A percentile compares a stretch with the other conserved stretches of the same genome.
phyloP scores from a whole-genome alignment of 2,329 filamentous ascomycete species.

The Alternaria gansuensis region DNA sequence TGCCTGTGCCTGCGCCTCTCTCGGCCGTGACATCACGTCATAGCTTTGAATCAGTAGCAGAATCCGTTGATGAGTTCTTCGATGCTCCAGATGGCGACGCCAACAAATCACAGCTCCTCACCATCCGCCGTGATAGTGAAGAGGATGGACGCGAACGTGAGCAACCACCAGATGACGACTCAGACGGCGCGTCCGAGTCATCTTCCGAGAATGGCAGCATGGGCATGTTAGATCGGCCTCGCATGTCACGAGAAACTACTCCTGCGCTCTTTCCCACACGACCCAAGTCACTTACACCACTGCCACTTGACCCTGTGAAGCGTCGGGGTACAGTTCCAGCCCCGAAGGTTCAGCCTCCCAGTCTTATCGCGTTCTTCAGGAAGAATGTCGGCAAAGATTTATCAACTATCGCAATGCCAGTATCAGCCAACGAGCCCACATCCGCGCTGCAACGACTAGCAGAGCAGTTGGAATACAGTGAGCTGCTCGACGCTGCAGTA shows the following conservation, averaged over 20 bases:
- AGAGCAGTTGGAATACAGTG: slow-evolving; percentile 90
- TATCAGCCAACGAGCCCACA: slow-evolving; percentile 91
- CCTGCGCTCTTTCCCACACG: slow-evolving; percentile 74
- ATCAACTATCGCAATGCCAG: slow-evolving; percentile 96
- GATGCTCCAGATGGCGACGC: slow-evolving; percentile 74
- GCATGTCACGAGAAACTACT: slow-evolving; percentile 44
- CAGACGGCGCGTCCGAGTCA: slow-evolving; percentile 68
- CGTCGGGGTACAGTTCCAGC: slow-evolving; percentile 76
- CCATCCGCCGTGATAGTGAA: slow-evolving; percentile 73
- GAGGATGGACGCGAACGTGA: slow-evolving; percentile 58
- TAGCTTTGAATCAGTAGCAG: slow-evolving; percentile 78
- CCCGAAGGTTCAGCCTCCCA: slow-evolving; percentile 82
- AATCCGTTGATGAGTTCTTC: slow-evolving; percentile 87
- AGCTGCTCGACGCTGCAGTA: slow-evolving; percentile 75
- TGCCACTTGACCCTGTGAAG: slow-evolving; percentile 75
- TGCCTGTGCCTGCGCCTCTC: slow-evolving; percentile 61
- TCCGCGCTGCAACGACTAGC: slow-evolving; percentile 88
- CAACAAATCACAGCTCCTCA: slow-evolving; percentile 70
- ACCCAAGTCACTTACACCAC: slow-evolving; percentile 77
- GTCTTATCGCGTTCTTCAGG: slow-evolving; percentile 89
- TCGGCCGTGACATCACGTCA: slow-evolving; percentile 59
- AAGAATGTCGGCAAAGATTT: slow-evolving; percentile 99
- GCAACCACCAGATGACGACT: slow-evolving; percentile 50
- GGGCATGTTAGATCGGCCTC: slow-evolving; percentile 52
- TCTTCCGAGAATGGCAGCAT: slow-evolving; percentile 66